Evolutionary conservation across 163 green algal genomes (phyloP).

Genomic region (Trebouxiophyceae sp.): DNA sequence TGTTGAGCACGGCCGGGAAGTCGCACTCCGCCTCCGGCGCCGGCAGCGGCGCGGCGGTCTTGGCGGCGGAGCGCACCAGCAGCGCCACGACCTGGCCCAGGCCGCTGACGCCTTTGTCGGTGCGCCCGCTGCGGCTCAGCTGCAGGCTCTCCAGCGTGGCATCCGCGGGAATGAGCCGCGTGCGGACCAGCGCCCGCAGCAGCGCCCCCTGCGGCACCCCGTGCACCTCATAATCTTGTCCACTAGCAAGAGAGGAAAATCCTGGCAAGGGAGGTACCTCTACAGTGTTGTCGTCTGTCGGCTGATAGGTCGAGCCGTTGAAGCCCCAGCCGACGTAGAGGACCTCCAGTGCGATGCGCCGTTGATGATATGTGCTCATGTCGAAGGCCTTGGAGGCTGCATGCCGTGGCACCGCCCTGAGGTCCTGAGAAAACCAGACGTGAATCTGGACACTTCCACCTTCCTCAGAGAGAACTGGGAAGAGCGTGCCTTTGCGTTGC

Average conservation of each 20-base stretch:
- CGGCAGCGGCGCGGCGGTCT: conserved; percentile 23
- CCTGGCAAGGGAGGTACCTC: conserved; percentile 32
- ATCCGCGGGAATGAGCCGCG: conserved; percentile 40
- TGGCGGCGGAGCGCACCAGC: conserved; percentile 46
- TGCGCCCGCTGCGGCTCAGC: conserved; percentile 79
- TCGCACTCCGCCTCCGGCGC: conserved; percentile 59
- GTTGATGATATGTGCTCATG: conserved; percentile 37
- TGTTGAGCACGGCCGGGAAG: conserved; percentile 75
- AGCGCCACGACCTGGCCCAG: conserved; percentile 71
- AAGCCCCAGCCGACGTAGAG: conserved; percentile 80
- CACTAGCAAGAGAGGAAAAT: not conserved
- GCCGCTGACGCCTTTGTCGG: conserved; percentile 81
- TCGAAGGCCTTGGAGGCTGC: conserved; percentile 3
- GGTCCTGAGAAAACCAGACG: too few species aligned
- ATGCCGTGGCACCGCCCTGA: too few species aligned
- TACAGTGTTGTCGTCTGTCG: conserved; percentile 54
- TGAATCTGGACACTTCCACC: too few species aligned
- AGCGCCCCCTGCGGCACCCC: conserved; percentile 41
- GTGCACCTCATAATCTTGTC: conserved; percentile 14
- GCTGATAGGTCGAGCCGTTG: conserved; percentile 60
- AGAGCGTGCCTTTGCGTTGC: too few species aligned
- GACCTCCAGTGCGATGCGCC: conserved; percentile 76
- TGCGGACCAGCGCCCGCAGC: conserved; percentile 50
- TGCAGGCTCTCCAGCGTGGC: conserved; percentile 29
- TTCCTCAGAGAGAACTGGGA: too few species aligned